phyloP scores from a whole-genome alignment of 2,329 filamentous ascomycete species.

The Fusarium falciforme region DNA sequence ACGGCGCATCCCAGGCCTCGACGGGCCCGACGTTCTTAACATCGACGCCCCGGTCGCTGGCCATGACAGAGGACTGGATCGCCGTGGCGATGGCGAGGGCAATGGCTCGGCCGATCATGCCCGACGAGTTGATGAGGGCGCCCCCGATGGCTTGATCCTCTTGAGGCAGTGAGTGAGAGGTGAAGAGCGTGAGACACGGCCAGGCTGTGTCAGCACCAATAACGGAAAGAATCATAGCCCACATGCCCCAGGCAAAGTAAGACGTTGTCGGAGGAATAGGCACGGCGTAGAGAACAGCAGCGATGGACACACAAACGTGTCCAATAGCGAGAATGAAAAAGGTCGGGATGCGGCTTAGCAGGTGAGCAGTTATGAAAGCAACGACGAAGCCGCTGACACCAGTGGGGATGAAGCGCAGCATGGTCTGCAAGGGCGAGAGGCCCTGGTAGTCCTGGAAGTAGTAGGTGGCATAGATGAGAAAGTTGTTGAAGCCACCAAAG shows the following conservation, averaged over 20 bases:
- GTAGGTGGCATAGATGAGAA: slow-evolving; percentile 74
- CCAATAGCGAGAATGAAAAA: slow-evolving; percentile 69
- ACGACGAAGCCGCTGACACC: slow-evolving; percentile 70
- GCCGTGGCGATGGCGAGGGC: slow-evolving; percentile 74
- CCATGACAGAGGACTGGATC: slow-evolving; percentile 72
- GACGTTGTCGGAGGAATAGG: slow-evolving; percentile 70
- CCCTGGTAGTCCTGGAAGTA: slow-evolving; percentile 77
- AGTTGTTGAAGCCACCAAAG: slow-evolving; percentile 76
- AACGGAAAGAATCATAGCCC: slow-evolving; percentile 73
- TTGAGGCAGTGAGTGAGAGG: slow-evolving; percentile 68
- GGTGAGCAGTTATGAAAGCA: slow-evolving; percentile 64
- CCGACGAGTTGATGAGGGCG: slow-evolving; percentile 74
- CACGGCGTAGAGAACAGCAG: slow-evolving; percentile 71
- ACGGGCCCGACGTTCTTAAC: slow-evolving; percentile 59
- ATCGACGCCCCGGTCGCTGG: slow-evolving; percentile 55
- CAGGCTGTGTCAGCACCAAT: slow-evolving; percentile 75
- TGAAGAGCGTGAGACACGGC: slow-evolving; percentile 74
- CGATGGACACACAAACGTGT: slow-evolving; percentile 64
- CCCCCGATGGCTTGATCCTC: slow-evolving; percentile 76
- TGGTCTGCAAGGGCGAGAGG: slow-evolving; percentile 72
- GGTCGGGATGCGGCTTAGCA: slow-evolving; percentile 69
- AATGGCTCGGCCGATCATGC: slow-evolving; percentile 74
- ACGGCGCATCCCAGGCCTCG: slow-evolving; percentile 56
- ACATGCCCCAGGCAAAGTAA: slow-evolving; percentile 76
- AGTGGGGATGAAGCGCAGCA: slow-evolving; percentile 75